Base-by-base conservation (phyloP, 2,329 filamentous ascomycete species). In the Calonectria pteridis region DNA sequence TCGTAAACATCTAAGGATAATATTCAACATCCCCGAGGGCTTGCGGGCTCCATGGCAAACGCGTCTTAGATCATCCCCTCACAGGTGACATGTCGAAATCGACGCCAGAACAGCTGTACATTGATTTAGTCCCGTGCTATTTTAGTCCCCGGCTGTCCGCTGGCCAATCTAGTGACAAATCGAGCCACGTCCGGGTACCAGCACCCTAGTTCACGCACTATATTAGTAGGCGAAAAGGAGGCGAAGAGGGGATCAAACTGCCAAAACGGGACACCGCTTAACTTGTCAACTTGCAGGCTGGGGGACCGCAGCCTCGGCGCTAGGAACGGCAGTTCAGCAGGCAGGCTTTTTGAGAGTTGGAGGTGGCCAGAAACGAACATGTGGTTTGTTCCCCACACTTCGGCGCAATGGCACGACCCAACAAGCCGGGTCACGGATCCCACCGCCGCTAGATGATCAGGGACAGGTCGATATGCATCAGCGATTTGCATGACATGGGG, bases 31-130 rank as follows among this genome's bases (percentile, higher is more conserved):
- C n/a, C n/a, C n/a, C n/a, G n/a, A n/a, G n/a, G n/a, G n/a, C n/a
- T n/a, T n/a, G 66, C 10, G 20, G 50, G n/a, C 29, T 50, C 66
- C 51, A 53, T 50, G 66, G 66, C 37, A 68, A 68, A 29, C 66
- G 23, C 40, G 35, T 68, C 49, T 43, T 29, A 18, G 16, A 26
- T 29, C 53, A 67, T 37, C 18, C 51, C 26, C 40, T 68, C 51
- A n/a, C 66, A 59, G 20, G 51, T 68, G 53, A 50, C 53, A 43
- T 26, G 51, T 35, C 29, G 37, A 59, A 68, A 31, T 59, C 28
- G 37, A 62, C 28, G 10, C 31, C 31, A 55, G 64, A 23, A 28
- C 28, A 64, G 37, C 37, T 64, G 37, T 28, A 46, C 40, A 49
- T 33, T 40, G 33, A 62, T 28, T 49, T 49, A 64, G 59, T 46